Conservation (phyloP, 371 early-diverging fungal genomes). For the Rhizopus arrhizus region DNA sequence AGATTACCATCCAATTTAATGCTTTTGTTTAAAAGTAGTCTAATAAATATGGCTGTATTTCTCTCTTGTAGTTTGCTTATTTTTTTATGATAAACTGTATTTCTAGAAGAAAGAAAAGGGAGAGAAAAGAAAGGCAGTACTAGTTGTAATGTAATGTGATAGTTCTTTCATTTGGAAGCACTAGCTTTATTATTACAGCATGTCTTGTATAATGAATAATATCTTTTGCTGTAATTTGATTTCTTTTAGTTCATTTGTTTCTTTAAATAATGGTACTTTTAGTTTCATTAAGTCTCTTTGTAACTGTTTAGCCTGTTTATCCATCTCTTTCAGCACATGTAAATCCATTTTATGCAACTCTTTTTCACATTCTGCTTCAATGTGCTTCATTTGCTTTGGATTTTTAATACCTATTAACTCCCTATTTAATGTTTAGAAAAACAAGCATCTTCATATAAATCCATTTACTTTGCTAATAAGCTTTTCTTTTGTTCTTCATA, state of each 20-base stretch:
- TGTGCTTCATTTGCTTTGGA: slow-evolving; percentile 11
- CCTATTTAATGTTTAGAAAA: slow-evolving; percentile 11
- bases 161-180: too few relatives aligned
- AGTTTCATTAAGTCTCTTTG: slow-evolving; percentile 38
- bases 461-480: slow-evolving; percentile 38
- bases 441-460: neutral
- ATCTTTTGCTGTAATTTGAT: slow-evolving; percentile 44
- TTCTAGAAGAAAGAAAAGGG: too few relatives aligned
- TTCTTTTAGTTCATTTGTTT: slow-evolving; percentile 29
- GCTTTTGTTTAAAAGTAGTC: too few relatives aligned
- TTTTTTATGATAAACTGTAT: too few relatives aligned
- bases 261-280: slow-evolving; percentile 46
- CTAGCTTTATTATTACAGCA: slow-evolving; percentile 26
- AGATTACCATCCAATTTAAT: too few relatives aligned
- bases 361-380: slow-evolving; percentile 25
- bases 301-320: slow-evolving; percentile 29
- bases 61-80: too few relatives aligned
- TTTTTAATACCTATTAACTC: slow-evolving; percentile 23
- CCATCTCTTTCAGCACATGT: slow-evolving; percentile 41
- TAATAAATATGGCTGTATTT: too few relatives aligned
- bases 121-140: too few relatives aligned
- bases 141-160: too few relatives aligned
- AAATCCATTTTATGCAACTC: slow-evolving; percentile 38
- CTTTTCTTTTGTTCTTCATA: slow-evolving; percentile 35
- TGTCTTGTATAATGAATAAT: slow-evolving; percentile 43